Percentiles rank a stretch among this genome's conserved stretches.
Evolutionary conservation across 768 basidiomycete genomes (phyloP).

Genomic region (Guyanaporus albipodus): DNA sequence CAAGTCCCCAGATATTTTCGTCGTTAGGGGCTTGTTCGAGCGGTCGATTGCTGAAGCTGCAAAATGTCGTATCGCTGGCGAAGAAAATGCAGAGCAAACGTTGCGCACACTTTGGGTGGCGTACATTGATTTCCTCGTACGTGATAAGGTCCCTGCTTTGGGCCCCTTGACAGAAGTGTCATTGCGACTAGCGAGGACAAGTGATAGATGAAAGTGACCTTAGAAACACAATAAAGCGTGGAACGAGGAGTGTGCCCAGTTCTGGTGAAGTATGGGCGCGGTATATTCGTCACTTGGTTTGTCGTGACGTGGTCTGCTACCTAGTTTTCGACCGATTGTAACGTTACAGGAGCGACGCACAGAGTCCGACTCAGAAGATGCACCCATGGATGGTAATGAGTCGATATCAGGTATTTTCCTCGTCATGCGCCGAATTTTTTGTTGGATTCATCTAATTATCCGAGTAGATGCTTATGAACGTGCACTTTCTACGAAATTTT

Average conservation of each 20-base stretch:
- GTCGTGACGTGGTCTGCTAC: constrained; percentile 11
- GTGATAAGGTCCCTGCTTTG: constrained; percentile 16
- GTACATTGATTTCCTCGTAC: constrained; percentile 67
- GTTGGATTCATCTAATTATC: constrained; percentile 6
- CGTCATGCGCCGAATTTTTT: not conserved
- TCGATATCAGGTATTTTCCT: constrained; percentile 22
- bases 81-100: constrained; percentile 52
- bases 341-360: constrained; percentile 20
- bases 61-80: constrained; percentile 49
- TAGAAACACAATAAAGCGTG: constrained; percentile 46
- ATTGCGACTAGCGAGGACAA: constrained; percentile 27
- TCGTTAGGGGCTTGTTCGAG: constrained; percentile 62
- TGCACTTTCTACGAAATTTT: constrained; percentile 51
- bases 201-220: constrained; percentile 42
- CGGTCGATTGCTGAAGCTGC: constrained; percentile 74
- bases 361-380: constrained; percentile 15
- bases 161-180: not conserved
- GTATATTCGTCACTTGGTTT: constrained; percentile 68
- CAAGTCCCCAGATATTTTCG: constrained; percentile 54
- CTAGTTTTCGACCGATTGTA: not conserved
- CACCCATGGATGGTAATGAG: constrained; percentile 19
- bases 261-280: constrained; percentile 78
- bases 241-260: constrained; percentile 67
- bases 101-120: constrained; percentile 69
- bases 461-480: constrained; percentile 52